Evolutionary conservation across 1,139 yeast species (phyloP), one percentile per base, ranked within the genome.

Genomic region (Chernovozyma sophiae-reginae): DNA sequence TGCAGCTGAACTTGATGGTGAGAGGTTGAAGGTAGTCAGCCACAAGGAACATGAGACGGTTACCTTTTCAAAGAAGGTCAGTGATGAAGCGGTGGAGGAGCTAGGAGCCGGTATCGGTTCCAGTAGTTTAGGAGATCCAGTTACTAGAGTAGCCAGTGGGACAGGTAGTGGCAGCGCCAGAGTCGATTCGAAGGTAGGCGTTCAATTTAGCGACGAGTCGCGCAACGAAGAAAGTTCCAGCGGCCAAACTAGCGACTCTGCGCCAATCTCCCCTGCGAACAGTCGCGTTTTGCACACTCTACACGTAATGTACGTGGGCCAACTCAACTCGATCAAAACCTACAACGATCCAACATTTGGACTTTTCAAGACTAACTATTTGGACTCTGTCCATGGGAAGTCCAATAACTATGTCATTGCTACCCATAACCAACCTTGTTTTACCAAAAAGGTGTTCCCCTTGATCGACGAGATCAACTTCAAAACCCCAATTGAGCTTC

Each of bases 361-460:
- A n/a, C 56, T 82, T 2, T 82, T 80, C 66, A 79, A 77, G 48
- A 79, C 86, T 1, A 79, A 79, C 48, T 79, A 78, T 50, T 63
- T 69, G 39, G 79, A 74, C 45, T 62, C 69, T 4, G 55, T 63
- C 16, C 60, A 72, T 2, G 79, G 80, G 11, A 62, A 55, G 24
- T 60, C 81, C 1, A 54, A 60, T 40, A 72, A 75, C 42, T 69
- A 60, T 40, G 59, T 82, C 13, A 52, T 82, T 30, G 79, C 87
- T 0, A 81, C 92, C 2, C 90, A 84, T 50, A 70, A 78, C 30
- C 90, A 82, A 52, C 89, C 92, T 0, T 68, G 70, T 24, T 79
- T 71, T 43, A 81, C 86, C 3, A 65, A 81, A 46, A 53, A 53
- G 35, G 71, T 82, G 12, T 79, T 79, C 48, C 92, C 92, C 2